phyloP scores from a whole-genome alignment of 139 green algal species.

The Tetraselmis striata region DNA sequence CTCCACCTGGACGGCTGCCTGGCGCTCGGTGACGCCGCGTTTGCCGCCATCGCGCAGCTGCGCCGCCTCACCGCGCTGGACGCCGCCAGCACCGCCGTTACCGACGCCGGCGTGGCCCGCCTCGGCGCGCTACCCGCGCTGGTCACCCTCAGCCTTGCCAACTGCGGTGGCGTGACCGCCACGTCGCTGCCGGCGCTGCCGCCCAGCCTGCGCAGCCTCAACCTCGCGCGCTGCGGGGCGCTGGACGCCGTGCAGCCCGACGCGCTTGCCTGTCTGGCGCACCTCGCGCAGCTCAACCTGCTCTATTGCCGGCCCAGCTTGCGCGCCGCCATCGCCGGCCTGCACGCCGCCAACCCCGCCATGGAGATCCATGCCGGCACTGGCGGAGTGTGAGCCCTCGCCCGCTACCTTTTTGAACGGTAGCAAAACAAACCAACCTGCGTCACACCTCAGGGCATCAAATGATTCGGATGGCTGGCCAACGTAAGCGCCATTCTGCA shows the following conservation, averaged over 20 bases:
- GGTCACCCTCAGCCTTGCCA: not conserved
- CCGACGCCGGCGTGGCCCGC: not conserved
- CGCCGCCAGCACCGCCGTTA: not conserved
- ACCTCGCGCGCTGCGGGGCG: not conserved
- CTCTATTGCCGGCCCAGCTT: not conserved
- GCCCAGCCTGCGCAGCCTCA: not conserved
- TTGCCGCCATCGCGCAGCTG: not conserved
- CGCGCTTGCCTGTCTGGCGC: not conserved
- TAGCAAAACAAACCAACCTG: no score
- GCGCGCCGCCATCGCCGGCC: not conserved
- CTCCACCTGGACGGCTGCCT: not conserved
- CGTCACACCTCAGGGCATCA: no score
- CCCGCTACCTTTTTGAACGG: no score
- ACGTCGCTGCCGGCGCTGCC: not conserved
- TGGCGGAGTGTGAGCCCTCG: no score
- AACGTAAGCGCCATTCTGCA: no score
- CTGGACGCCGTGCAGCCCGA: not conserved
- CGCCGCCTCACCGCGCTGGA: not conserved
- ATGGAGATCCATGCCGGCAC: not conserved
- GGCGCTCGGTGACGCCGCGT: not conserved
- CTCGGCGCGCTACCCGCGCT: not conserved
- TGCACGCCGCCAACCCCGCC: not conserved
- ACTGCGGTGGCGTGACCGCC: not conserved
- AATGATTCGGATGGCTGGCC: no score
- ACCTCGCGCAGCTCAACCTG: not conserved